Conservation (phyloP, 2,329 filamentous ascomycete species). For the Bertia moriformis region DNA sequence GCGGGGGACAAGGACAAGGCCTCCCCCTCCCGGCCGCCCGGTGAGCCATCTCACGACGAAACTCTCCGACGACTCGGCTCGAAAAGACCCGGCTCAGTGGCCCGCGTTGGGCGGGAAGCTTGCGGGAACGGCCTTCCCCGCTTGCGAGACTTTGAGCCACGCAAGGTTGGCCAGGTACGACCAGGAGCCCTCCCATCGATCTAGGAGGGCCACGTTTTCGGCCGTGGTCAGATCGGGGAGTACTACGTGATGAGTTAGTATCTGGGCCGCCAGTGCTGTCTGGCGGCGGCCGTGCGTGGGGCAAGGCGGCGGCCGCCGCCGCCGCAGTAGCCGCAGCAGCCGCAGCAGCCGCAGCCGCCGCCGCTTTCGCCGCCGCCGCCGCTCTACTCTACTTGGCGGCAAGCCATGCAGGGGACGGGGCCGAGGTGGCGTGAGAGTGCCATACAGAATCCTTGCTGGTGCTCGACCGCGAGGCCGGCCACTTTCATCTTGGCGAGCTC, state of each 20-base stretch:
- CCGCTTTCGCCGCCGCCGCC: neutral
- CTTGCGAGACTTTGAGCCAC: constrained; percentile 60
- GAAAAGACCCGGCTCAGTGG: no score
- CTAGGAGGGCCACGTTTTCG: constrained; percentile 49
- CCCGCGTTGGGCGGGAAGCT: constrained; percentile 75
- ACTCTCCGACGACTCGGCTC: no score
- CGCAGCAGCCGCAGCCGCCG: neutral
- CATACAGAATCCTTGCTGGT: constrained; percentile 73
- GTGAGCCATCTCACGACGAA: no score
- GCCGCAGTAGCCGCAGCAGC: neutral
- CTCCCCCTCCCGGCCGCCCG: no score
- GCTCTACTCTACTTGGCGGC: no score
- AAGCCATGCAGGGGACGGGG: no score
- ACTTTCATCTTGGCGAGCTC: constrained; percentile 63
- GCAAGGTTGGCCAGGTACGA: constrained; percentile 60
- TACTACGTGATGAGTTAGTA: constrained; percentile 24
- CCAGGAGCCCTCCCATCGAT: constrained; percentile 74
- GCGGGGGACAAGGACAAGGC: no score
- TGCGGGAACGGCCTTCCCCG: constrained; percentile 51
- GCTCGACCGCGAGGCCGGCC: constrained; percentile 61
- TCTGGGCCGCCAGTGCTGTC: neutral
- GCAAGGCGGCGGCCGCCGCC: neutral
- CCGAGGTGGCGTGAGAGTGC: constrained; percentile 17
- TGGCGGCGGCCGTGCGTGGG: neutral
- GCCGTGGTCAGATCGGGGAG: constrained; percentile 62